Percentiles rank a stretch among this genome's conserved stretches.
Evolutionary conservation across 1,139 yeast species (phyloP).

Genomic region (Protomyces pachydermus): DNA sequence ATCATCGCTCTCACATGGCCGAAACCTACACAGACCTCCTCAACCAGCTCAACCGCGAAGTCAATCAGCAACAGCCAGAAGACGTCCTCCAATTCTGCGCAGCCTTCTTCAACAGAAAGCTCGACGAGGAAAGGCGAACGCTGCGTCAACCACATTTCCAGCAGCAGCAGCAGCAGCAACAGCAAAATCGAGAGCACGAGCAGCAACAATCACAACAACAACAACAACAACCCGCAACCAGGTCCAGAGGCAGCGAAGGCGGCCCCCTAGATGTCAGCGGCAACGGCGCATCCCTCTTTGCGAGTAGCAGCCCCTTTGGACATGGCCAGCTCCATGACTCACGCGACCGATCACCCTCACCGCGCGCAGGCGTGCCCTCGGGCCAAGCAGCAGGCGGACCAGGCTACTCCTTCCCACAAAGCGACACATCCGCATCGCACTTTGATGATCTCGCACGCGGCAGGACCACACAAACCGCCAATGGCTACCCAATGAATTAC

Average conservation of each 20-base stretch:
- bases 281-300: conserved; percentile 63
- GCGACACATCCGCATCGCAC: conserved; percentile 1
- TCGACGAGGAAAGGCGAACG: conserved; percentile 56
- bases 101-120: conserved; percentile 56
- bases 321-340: not conserved
- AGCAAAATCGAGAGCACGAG: too few relatives aligned
- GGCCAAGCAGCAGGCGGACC: conserved; percentile 36
- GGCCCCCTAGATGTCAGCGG: conserved; percentile 43
- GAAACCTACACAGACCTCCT: conserved; percentile 52
- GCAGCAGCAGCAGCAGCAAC: too few relatives aligned
- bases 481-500: conserved; percentile 33
- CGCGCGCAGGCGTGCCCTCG: conserved; percentile 44
- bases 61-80: conserved; percentile 57
- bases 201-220: conserved; percentile 32
- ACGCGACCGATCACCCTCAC: conserved; percentile 37
- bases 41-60: conserved; percentile 58
- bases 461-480: conserved; percentile 13
- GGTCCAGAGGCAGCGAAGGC: conserved; percentile 40
- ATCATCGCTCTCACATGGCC: conserved; percentile 34
- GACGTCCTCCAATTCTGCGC: conserved; percentile 70
- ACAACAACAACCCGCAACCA: conserved; percentile 5
- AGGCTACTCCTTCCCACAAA: conserved; percentile 21
- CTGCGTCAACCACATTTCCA: conserved; percentile 43
- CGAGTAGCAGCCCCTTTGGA: conserved; percentile 1
- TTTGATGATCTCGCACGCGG: conserved; percentile 13